A percentile compares a stretch with the other conserved stretches of the same genome.
Evolutionary conservation across 108 stramenopile genomes (phyloP).

Genomic region (Skeletonema menzelii): DNA sequence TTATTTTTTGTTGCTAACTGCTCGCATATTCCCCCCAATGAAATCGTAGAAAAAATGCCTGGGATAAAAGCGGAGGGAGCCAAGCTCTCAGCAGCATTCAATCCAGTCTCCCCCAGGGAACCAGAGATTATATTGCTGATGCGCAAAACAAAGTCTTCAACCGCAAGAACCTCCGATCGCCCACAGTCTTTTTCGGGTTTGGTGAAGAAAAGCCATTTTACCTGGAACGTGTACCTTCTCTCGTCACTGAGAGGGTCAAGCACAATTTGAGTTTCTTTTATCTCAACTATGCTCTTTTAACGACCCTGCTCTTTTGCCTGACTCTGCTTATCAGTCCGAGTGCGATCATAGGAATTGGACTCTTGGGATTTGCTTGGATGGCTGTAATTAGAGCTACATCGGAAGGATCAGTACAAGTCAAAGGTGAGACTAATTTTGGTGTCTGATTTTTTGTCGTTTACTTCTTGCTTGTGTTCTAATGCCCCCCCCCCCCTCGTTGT

Average conservation of each 20-base stretch:
- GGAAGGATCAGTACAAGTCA: slow-evolving; percentile 57
- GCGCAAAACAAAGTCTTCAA: slow-evolving; percentile 69
- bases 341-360: slow-evolving; percentile 76
- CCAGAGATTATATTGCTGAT: slow-evolving; percentile 63
- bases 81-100: slow-evolving; percentile 57
- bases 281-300: slow-evolving; percentile 78
- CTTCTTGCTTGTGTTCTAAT: not conserved
- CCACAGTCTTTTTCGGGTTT: slow-evolving; percentile 81
- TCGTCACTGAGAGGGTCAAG: slow-evolving; percentile 68
- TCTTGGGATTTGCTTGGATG: slow-evolving; percentile 78
- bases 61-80: slow-evolving; percentile 75
- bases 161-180: slow-evolving; percentile 65
- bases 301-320: slow-evolving; percentile 65
- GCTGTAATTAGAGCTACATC: slow-evolving; percentile 66
- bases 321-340: slow-evolving; percentile 74
- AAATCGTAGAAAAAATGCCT: slow-evolving; percentile 71
- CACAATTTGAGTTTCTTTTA: slow-evolving; percentile 89
- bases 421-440: slow-evolving; percentile 40
- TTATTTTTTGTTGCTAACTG: not conserved
- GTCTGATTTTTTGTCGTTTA: not conserved
- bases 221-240: slow-evolving; percentile 70
- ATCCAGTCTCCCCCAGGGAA: slow-evolving; percentile 74
- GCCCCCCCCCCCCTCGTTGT: not conserved
- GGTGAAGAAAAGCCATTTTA: slow-evolving; percentile 88
- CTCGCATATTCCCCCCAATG: not conserved